These are phyloP conservation scores for Solanum gandarillasii DNA, from an alignment of 257 asterid genomes.

Conservation along the genomic window DNA sequence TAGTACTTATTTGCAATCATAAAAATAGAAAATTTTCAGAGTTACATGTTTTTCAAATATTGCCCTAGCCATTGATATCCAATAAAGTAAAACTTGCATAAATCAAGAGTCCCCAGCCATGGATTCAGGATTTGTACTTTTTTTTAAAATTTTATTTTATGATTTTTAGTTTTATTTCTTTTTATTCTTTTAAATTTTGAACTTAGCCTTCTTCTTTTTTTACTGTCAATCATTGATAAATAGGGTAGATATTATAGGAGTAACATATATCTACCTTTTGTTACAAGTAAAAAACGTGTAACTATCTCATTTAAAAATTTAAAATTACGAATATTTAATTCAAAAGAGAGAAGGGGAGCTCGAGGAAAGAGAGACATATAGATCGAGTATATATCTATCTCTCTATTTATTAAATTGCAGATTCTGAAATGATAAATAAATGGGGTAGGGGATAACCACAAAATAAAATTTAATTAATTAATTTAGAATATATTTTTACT, in stretches of 20 bases:
- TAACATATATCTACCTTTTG: no score
- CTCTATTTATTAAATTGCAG: neutral
- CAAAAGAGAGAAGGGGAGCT: neutral
- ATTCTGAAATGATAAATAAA: no score
- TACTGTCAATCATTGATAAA: neutral
- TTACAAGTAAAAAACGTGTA: no score
- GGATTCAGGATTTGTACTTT: neutral
- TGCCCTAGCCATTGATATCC: neutral
- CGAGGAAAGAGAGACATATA: neutral
- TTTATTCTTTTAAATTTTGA: neutral
- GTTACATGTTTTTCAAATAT: neutral
- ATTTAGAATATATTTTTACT: accelerated
- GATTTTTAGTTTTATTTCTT: neutral
- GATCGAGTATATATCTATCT: no score
- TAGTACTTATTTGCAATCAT: neutral
- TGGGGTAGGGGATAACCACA: neutral
- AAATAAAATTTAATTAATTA: neutral
- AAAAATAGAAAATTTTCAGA: neutral
- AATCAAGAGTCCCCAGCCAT: neutral
- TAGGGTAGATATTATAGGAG: neutral
- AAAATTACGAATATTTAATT: no score
- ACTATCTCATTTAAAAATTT: no score
- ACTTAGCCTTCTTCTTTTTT: neutral
- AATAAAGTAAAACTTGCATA: neutral
- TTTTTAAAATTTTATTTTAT: no score